Percentiles rank a stretch among this genome's conserved stretches.
phyloP scores from a whole-genome alignment of 2,329 filamentous ascomycete species.

The Hypoxylon sp. region DNA sequence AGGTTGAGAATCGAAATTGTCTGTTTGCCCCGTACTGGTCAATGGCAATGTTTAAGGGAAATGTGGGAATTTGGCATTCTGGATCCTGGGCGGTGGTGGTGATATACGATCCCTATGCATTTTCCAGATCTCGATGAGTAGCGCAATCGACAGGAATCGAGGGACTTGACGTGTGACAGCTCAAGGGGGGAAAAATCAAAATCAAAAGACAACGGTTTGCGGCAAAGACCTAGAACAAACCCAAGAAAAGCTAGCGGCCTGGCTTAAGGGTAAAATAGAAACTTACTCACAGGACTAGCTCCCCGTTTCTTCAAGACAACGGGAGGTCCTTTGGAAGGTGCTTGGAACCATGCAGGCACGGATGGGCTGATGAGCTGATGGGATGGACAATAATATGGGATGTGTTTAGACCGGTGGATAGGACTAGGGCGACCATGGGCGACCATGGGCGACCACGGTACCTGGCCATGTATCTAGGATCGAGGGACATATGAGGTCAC shows the following conservation, averaged over 20 bases:
- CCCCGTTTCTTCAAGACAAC: constrained; percentile 18
- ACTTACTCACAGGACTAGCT: constrained; percentile 40
- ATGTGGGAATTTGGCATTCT: constrained; percentile 49
- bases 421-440: too few relatives aligned
- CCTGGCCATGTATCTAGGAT: constrained; percentile 32
- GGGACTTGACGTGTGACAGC: constrained; percentile 39
- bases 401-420: constrained; percentile 23
- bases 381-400: constrained; percentile 39
- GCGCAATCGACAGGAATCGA: constrained; percentile 33
- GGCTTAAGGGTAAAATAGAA: constrained; percentile 31
- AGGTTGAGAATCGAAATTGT: constrained; percentile 43
- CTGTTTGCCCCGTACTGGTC: constrained; percentile 43
- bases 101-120: constrained; percentile 49
- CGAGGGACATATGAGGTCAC: constrained; percentile 40
- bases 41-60: constrained; percentile 53
- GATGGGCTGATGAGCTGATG: constrained; percentile 40
- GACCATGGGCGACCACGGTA: constrained; percentile 1
- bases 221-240: constrained; percentile 37
- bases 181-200: constrained; percentile 29
- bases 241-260: constrained; percentile 39
- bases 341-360: constrained; percentile 31
- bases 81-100: constrained; percentile 44
- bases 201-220: constrained; percentile 24
- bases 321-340: constrained; percentile 25
- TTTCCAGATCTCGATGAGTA: constrained; percentile 51